These are phyloP conservation scores for Myriosclerotinia curreyana DNA, from an alignment of 2,329 filamentous ascomycete species.

Conservation along the genomic window DNA sequence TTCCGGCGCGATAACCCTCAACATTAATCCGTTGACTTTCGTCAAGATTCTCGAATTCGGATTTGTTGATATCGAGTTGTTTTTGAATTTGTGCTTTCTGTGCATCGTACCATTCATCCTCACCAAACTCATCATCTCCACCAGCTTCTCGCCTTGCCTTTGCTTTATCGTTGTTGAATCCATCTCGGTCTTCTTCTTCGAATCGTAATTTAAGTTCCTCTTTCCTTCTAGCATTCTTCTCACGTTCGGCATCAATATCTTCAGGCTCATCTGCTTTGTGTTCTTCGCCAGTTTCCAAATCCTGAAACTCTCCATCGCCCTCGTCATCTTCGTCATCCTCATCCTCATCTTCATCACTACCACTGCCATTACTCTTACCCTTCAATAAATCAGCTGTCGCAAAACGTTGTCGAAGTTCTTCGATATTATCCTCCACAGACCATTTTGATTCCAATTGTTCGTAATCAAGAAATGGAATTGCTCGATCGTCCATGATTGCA, in stretches of 20 bases:
- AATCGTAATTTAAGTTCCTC: conserved; percentile 93
- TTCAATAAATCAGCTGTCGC: conserved; percentile 64
- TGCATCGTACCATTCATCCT: conserved; percentile 98
- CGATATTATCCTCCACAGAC: conserved; percentile 74
- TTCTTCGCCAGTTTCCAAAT: conserved; percentile 74
- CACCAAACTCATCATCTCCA: conserved; percentile 74
- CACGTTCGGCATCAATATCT: conserved; percentile 79
- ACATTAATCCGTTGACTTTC: conserved; percentile 77
- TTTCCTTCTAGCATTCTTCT: conserved; percentile 85
- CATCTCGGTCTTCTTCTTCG: conserved; percentile 97
- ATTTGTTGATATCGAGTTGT: conserved; percentile 93
- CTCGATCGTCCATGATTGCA: conserved; percentile 69
- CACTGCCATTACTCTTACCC: conserved; percentile 51
- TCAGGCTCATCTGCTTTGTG: conserved; percentile 43
- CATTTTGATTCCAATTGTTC: conserved; percentile 79
- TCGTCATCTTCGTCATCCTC: conserved; percentile 58
- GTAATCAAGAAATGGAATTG: conserved; percentile 77
- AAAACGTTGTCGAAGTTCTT: conserved; percentile 71
- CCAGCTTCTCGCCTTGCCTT: conserved; percentile 68
- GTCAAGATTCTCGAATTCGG: conserved; percentile 86
- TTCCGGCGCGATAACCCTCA: conserved; percentile 87
- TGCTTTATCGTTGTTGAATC: conserved; percentile 86
- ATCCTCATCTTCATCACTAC: conserved; percentile 45
- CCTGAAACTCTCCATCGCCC: conserved; percentile 79
- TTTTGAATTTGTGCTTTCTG: conserved; percentile 95